These are phyloP conservation scores for Taxillus chinensis DNA, from an alignment of 164 flowering plant genomes.

Conservation along the genomic window DNA sequence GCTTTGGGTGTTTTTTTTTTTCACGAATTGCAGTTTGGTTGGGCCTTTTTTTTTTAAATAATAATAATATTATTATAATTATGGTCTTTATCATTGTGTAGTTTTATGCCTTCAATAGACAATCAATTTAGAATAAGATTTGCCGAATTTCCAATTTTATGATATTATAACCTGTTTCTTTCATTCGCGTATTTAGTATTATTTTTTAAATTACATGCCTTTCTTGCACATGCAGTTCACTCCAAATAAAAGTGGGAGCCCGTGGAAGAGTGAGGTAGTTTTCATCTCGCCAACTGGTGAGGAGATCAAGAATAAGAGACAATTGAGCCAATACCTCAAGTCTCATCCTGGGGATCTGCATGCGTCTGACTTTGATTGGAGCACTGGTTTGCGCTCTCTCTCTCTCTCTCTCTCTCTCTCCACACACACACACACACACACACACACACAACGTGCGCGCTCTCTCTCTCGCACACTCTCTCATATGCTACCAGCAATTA, in stretches of 20 bases:
- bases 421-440: too few species aligned
- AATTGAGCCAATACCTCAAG: slow-evolving; percentile 33
- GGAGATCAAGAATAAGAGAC: slow-evolving; percentile 34
- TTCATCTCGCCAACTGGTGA: slow-evolving; percentile 44
- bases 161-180: too few species aligned
- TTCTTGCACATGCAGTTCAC: slow-evolving; percentile 15
- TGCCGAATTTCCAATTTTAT: too few species aligned
- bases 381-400: slow-evolving; percentile 20
- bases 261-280: slow-evolving; percentile 29
- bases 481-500: neutral
- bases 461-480: neutral
- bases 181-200: neutral
- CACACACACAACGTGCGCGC: too few species aligned
- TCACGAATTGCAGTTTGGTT: too few species aligned
- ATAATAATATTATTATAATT: too few species aligned
- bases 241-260: slow-evolving; percentile 32
- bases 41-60: too few species aligned
- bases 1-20: too few species aligned
- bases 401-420: slow-evolving; percentile 8
- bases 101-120: too few species aligned
- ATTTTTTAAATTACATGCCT: neutral
- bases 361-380: slow-evolving; percentile 41
- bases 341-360: slow-evolving; percentile 39
- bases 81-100: too few species aligned
- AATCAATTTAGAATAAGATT: too few species aligned